phyloP scores from a whole-genome alignment of 1,139 yeast species.

The Pichia cactophila region DNA sequence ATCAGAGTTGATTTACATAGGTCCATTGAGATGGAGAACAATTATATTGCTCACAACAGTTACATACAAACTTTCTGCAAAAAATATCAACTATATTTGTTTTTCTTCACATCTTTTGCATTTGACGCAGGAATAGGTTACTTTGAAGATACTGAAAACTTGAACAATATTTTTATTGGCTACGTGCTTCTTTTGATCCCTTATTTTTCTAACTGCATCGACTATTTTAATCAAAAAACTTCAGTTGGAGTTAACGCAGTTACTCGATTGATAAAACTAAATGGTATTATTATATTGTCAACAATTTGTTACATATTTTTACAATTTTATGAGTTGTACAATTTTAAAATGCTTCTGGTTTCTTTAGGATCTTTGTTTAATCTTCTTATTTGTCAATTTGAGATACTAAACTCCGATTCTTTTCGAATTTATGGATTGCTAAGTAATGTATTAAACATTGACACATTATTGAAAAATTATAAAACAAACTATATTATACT shows the following conservation, averaged over 20 bases:
- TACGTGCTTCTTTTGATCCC: constrained; percentile 19
- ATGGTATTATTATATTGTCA: constrained; percentile 3
- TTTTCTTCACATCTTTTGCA: constrained; percentile 10
- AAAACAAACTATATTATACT: constrained; percentile 20
- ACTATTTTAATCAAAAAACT: background rate
- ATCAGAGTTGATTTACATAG: constrained; percentile 8
- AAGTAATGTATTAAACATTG: constrained; percentile 18
- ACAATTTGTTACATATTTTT: constrained; percentile 10
- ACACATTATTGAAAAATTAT: constrained; percentile 19
- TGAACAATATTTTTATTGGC: constrained; percentile 13
- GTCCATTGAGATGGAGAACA: constrained; percentile 16
- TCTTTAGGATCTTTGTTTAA: constrained; percentile 24
- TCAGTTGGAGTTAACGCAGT: background rate
- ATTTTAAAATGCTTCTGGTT: constrained; percentile 24
- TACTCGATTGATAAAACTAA: background rate
- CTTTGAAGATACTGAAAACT: background rate
- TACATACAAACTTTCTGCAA: constrained; percentile 8
- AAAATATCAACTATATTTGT: constrained; percentile 16
- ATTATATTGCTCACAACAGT: constrained; percentile 11
- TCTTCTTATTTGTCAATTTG: constrained; percentile 24
- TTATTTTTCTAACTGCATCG: constrained; percentile 1
- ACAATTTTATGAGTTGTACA: constrained; percentile 15
- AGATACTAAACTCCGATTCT: constrained; percentile 11
- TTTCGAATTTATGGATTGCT: constrained; percentile 8
- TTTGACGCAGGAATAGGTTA: constrained; percentile 2